Base-by-base conservation (phyloP, 371 early-diverging fungal species). In the Homolaphlyctis polyrhiza region DNA sequence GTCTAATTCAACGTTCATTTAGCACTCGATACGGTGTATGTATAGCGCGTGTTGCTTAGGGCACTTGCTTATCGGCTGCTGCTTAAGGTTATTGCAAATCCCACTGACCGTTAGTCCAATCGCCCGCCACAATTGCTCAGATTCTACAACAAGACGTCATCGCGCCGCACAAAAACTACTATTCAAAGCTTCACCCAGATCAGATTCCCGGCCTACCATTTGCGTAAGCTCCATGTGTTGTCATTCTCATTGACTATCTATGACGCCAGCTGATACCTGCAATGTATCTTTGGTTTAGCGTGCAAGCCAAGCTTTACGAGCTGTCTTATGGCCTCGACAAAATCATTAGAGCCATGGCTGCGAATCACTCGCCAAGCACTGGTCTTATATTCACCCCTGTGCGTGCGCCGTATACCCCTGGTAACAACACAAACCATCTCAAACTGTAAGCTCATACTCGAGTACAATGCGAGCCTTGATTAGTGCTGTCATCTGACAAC, bases 1-100 rank as follows among this genome's bases (percentile, higher is more conserved):
- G 72, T 39, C 63, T 89, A 30, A 82, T 82, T 32, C 64, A 76
- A 0, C 74, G 84, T 48, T 73, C 83, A 0, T 75, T 92, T 23
- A 84, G 71, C 48, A 88, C 73, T 29, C 77, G 96, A 23, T 77
- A 94, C 33, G 94, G 90, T 11, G 91, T 91, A 80, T 65, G 79
- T 49, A 23, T 14, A 52, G 30, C 25, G 11, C 27, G 23, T 13
- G 11, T n/a, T n/a, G 52, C 11, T n/a, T n/a, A 11, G 23, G 13
- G 23, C 23, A 8, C 52, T 11, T 52, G n/a, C n/a, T n/a, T n/a
- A n/a, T n/a, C n/a, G n/a, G n/a, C n/a, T n/a, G n/a, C n/a, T n/a
- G n/a, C n/a, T n/a, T n/a, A n/a, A n/a, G n/a, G n/a, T n/a, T n/a
- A n/a, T n/a, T n/a, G n/a, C n/a, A n/a, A n/a, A n/a, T n/a, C n/a